phyloP scores from a whole-genome alignment of 495 filamentous ascomycete species.

The Penicillium diatomitis region DNA sequence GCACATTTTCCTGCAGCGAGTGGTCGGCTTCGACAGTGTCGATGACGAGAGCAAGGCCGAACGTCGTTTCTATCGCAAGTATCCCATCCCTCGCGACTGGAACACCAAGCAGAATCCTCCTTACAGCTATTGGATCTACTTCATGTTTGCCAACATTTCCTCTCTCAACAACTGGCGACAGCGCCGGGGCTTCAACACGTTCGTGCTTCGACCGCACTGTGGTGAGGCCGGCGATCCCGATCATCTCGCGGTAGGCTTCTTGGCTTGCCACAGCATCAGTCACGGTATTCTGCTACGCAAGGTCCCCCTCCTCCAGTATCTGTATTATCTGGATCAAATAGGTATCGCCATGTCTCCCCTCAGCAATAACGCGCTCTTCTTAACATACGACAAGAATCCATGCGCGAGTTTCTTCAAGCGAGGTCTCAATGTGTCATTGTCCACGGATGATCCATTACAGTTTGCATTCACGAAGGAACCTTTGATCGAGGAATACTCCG shows the following conservation, averaged over 20 bases:
- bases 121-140: conserved; percentile 98
- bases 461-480: conserved; percentile 99
- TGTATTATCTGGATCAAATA: conserved; percentile 96
- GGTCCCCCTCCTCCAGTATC: conserved; percentile 88
- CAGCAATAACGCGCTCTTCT: conserved; percentile 93
- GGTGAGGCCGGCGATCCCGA: conserved; percentile 96
- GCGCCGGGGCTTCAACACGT: conserved; percentile 89
- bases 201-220: conserved; percentile 87
- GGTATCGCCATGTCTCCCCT: conserved; percentile 98
- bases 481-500: conserved; percentile 94
- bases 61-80: conserved; percentile 84
- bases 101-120: conserved; percentile 89
- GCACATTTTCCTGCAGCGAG: conserved; percentile 88
- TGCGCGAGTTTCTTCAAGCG: conserved; percentile 91
- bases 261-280: conserved; percentile 96
- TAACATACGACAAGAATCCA: conserved; percentile 95
- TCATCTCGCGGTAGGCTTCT: conserved; percentile 82
- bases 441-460: conserved; percentile 93
- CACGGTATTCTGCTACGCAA: conserved; percentile 90
- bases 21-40: conserved; percentile 94
- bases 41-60: conserved; percentile 98
- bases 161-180: conserved; percentile 90
- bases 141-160: conserved; percentile 87
- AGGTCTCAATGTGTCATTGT: conserved; percentile 89
- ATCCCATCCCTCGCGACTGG: conserved; percentile 83